Conservation (phyloP, 495 filamentous ascomycete genomes). For the Penicillium malachiteum region DNA sequence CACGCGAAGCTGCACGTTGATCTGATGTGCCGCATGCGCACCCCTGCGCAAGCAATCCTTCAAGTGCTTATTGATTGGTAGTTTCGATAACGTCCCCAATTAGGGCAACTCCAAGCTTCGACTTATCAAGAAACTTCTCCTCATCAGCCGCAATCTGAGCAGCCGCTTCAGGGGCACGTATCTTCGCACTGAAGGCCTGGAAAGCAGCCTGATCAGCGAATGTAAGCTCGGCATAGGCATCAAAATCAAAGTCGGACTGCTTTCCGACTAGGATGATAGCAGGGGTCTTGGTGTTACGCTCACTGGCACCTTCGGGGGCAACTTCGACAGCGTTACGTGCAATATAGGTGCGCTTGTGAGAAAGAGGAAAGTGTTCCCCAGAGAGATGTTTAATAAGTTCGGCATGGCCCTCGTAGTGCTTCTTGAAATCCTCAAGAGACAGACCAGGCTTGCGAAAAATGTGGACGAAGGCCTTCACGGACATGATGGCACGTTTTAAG, state of each 20-base stretch:
- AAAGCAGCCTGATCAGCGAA: constrained; percentile 33
- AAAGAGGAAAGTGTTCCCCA: constrained; percentile 19
- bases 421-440: constrained; percentile 22
- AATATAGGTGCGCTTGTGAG: constrained; percentile 26
- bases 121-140: constrained; percentile 33
- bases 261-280: constrained; percentile 32
- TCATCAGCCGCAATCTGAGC: constrained; percentile 28
- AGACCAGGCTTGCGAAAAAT: constrained; percentile 25
- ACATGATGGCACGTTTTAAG: too few relatives aligned
- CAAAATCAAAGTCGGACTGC: constrained; percentile 41
- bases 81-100: constrained; percentile 28
- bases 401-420: constrained; percentile 21
- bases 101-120: constrained; percentile 23
- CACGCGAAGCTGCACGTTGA: too few relatives aligned
- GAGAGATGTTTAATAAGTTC: constrained; percentile 15
- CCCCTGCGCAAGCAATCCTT: too few relatives aligned
- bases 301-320: constrained; percentile 12
- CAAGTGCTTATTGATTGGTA: neutral
- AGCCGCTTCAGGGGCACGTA: constrained; percentile 22
- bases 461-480: constrained; percentile 18
- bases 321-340: constrained; percentile 13
- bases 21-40: too few relatives aligned
- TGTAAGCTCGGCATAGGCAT: constrained; percentile 34
- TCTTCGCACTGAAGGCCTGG: constrained; percentile 23
- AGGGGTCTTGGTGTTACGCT: constrained; percentile 24